phyloP scores from a whole-genome alignment of 352 stramenopile species.

The Pythium sukuiense region DNA sequence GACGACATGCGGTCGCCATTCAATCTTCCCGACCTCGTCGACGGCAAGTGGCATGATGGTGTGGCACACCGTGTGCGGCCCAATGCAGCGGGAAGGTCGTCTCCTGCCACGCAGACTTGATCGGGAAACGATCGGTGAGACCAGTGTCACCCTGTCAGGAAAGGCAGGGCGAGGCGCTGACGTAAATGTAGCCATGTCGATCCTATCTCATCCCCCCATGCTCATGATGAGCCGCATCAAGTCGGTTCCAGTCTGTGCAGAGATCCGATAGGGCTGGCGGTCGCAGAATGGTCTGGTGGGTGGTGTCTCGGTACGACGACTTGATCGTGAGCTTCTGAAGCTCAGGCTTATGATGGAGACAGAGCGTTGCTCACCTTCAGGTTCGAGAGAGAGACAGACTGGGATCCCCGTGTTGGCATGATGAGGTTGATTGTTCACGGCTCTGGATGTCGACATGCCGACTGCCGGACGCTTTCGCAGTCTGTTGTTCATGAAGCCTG shows the following conservation, averaged over 20 bases:
- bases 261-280: not conserved
- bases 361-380: not conserved
- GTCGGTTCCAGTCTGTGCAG: not conserved
- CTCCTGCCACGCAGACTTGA: not conserved
- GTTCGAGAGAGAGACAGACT: not conserved
- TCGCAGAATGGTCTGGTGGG: not conserved
- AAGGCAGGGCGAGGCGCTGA: not conserved
- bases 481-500: not conserved
- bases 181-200: not conserved
- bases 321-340: not conserved
- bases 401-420: not conserved
- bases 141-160: not conserved
- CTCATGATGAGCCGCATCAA: not conserved
- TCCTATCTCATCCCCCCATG: too few relatives aligned
- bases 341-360: not conserved
- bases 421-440: not conserved
- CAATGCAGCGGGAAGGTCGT: not conserved
- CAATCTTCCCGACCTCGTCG: not conserved
- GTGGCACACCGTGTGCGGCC: too few relatives aligned
- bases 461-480: not conserved
- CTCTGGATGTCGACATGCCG: not conserved
- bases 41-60: not conserved
- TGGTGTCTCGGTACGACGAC: not conserved
- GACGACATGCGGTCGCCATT: not conserved
- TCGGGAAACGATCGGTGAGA: not conserved